phyloP scores from a whole-genome alignment of 495 filamentous ascomycete species.

The Tuber microsphaerosporum region DNA sequence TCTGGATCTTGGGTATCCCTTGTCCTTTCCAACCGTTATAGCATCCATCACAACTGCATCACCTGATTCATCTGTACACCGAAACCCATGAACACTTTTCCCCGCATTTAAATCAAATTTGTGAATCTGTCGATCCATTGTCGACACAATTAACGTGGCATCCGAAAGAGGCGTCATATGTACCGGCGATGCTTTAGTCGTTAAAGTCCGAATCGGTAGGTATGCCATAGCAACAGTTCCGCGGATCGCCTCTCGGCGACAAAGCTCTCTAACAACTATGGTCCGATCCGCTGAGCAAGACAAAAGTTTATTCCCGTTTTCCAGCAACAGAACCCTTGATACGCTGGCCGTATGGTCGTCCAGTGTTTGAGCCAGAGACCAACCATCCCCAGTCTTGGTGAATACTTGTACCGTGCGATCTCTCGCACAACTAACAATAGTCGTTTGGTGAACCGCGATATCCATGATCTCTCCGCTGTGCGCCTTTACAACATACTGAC shows the following conservation, averaged over 20 bases:
- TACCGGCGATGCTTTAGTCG: conserved; percentile 74
- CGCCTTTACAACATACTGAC: conserved; percentile 53
- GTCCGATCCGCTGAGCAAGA: conserved; percentile 87
- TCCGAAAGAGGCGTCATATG: conserved; percentile 66
- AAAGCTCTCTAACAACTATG: conserved; percentile 60
- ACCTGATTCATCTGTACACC: conserved; percentile 67
- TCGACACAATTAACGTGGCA: conserved; percentile 64
- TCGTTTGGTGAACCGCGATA: conserved; percentile 58
- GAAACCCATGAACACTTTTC: conserved; percentile 64
- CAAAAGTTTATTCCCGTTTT: conserved; percentile 61
- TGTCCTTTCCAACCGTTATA: conserved; percentile 54
- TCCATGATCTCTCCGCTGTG: conserved; percentile 81
- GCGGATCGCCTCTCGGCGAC: conserved; percentile 54
- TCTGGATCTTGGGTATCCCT: conserved; percentile 42
- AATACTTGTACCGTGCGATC: conserved; percentile 91
- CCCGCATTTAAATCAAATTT: conserved; percentile 69
- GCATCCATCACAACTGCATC: conserved; percentile 79
- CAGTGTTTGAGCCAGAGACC: conserved; percentile 63
- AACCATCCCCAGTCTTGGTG: conserved; percentile 49
- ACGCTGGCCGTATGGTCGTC: conserved; percentile 72
- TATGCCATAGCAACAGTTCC: conserved; percentile 53
- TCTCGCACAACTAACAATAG: conserved; percentile 73
- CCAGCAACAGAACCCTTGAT: conserved; percentile 55
- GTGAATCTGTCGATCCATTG: conserved; percentile 71
- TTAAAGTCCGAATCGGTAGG: conserved; percentile 65